Conservation (phyloP, 2,329 filamentous ascomycete genomes). For the Fusarium luffae region DNA sequence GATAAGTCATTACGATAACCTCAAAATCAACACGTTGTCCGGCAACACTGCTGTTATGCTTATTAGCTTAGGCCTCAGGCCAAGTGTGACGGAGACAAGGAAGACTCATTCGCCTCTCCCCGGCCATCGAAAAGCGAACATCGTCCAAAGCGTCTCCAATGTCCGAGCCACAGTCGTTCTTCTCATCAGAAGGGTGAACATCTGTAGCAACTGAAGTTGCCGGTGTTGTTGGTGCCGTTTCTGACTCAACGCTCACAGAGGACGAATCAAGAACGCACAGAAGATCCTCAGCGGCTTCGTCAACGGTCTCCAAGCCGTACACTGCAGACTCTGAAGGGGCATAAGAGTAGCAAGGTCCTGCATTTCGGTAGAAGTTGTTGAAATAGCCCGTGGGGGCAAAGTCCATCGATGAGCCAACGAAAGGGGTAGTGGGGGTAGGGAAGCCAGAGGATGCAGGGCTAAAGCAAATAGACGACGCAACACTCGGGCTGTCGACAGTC, state of each 20-base stretch:
- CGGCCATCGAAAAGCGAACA: slow-evolving; percentile 1
- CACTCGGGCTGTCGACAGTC: slow-evolving; percentile 19
- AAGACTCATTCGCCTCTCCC: slow-evolving; percentile 45
- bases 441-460: slow-evolving; percentile 26
- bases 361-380: slow-evolving; percentile 1
- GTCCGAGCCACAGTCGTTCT: slow-evolving; percentile 2
- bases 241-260: slow-evolving; percentile 2
- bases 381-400: slow-evolving; percentile 49
- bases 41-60: background rate
- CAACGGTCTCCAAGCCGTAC: slow-evolving; percentile 42
- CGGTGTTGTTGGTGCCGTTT: slow-evolving; percentile 17
- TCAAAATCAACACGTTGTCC: background rate
- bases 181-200: background rate
- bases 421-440: slow-evolving; percentile 35
- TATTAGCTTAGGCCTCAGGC: slow-evolving; percentile 27
- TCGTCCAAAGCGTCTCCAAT: slow-evolving; percentile 1
- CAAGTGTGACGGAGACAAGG: slow-evolving; percentile 45
- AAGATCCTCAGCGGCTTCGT: slow-evolving; percentile 39
- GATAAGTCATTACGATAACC: background rate
- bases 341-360: background rate
- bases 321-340: slow-evolving; percentile 1
- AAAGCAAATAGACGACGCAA: slow-evolving; percentile 23
- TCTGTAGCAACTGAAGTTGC: slow-evolving; percentile 6
- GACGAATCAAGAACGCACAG: slow-evolving; percentile 6
- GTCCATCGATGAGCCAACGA: slow-evolving; percentile 46